A percentile compares a stretch with the other conserved stretches of the same genome.
Conservation (phyloP, 257 asterid genomes). For the Mitragyna speciosa region DNA sequence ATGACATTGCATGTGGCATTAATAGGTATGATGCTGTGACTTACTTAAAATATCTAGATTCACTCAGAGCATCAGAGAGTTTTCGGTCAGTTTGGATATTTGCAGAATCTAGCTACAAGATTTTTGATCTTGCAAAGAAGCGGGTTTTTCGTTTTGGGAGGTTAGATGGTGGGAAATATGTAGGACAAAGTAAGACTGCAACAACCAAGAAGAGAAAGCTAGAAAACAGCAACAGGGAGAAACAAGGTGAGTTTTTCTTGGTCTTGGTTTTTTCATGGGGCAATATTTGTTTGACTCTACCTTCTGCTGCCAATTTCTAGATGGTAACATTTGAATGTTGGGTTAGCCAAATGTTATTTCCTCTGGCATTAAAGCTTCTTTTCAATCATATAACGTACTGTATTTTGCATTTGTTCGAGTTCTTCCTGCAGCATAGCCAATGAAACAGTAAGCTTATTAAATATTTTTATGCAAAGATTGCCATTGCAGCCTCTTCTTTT, state of each 20-base stretch:
- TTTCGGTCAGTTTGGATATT: constrained; percentile 97
- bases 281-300: background rate
- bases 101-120: constrained; percentile 97
- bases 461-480: background rate
- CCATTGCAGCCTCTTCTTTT: constrained; percentile 16
- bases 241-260: constrained; percentile 49
- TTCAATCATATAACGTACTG: background rate
- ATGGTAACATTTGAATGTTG: background rate
- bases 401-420: background rate
- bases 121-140: constrained; percentile 90
- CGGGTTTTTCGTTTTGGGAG: constrained; percentile 90
- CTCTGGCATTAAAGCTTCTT: background rate
- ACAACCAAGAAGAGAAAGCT: constrained; percentile 69
- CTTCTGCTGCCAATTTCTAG: background rate
- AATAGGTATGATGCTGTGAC: constrained; percentile 95
- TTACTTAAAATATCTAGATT: constrained; percentile 91
- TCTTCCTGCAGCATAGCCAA: background rate
- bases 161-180: constrained; percentile 52
- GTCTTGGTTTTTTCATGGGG: constrained; percentile 1
- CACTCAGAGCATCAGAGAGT: constrained; percentile 97
- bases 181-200: constrained; percentile 46
- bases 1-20: constrained; percentile 23
- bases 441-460: background rate
- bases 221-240: constrained; percentile 48
- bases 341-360: background rate